A percentile compares a stretch with the other conserved stretches of the same genome.
These are phyloP conservation scores for peach (Prunus persica) DNA, from an alignment of 306 rosid species.

Conservation along the genomic window DNA sequence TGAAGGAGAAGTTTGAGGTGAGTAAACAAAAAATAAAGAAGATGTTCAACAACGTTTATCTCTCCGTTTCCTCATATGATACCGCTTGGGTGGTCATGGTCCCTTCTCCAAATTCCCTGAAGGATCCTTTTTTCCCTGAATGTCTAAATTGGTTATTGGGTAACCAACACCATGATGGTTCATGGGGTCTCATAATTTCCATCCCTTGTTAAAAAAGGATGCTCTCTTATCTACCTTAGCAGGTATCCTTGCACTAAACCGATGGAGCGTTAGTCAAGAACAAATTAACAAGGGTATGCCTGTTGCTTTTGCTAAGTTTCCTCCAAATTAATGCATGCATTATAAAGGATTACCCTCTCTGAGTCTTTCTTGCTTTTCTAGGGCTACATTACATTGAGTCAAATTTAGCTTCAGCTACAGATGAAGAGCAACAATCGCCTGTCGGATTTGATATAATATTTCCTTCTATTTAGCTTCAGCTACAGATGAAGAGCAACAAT, in stretches of 20 bases:
- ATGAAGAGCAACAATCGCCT: slow-evolving; percentile 61
- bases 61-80: slow-evolving; percentile 74
- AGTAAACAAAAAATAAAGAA: slow-evolving; percentile 54
- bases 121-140: slow-evolving; percentile 61
- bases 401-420: slow-evolving; percentile 55
- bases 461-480: slow-evolving; percentile 58
- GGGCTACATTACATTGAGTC: slow-evolving; percentile 68
- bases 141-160: slow-evolving; percentile 69
- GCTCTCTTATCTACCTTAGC: slow-evolving; percentile 74
- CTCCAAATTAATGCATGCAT: slow-evolving; percentile 5
- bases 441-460: slow-evolving; percentile 71
- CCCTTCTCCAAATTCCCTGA: slow-evolving; percentile 51
- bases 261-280: slow-evolving; percentile 56
- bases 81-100: slow-evolving; percentile 95
- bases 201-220: slow-evolving; percentile 55
- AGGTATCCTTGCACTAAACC: slow-evolving; percentile 62
- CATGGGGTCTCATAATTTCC: slow-evolving; percentile 57
- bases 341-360: not conserved
- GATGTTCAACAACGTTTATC: slow-evolving; percentile 65
- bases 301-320: not conserved
- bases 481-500: slow-evolving; percentile 53
- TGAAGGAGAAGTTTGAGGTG: slow-evolving; percentile 51
- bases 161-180: slow-evolving; percentile 74
- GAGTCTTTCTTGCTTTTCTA: slow-evolving; percentile 30
- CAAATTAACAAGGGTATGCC: slow-evolving; percentile 54